Evolutionary conservation across 371 early-diverging fungal species (phyloP).

Genomic region (Rhizopus stolonifer): DNA sequence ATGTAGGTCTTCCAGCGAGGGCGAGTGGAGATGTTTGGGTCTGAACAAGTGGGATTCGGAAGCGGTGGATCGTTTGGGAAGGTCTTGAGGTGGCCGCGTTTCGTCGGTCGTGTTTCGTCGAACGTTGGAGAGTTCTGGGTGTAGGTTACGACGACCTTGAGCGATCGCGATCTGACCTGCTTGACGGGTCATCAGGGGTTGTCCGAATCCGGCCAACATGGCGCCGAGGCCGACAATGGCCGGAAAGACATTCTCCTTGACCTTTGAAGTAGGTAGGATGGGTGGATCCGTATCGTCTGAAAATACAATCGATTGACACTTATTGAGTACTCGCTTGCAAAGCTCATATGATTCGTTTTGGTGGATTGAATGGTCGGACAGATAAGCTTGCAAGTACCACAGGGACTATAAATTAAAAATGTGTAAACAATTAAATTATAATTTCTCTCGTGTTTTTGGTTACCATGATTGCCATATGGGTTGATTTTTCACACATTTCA

Average conservation of each 20-base stretch:
- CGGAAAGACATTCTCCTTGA: constrained; percentile 74
- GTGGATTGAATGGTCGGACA: constrained; percentile 71
- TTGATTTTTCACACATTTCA: constrained; percentile 65
- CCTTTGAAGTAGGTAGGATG: constrained; percentile 43
- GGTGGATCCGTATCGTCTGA: constrained; percentile 50
- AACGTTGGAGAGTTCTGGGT: background rate
- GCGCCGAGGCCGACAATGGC: constrained; percentile 85
- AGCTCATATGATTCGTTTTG: constrained; percentile 67
- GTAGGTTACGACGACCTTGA: constrained; percentile 63
- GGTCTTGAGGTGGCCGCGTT: background rate
- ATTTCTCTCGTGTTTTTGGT: too few species aligned
- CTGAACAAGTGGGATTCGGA: constrained; percentile 45
- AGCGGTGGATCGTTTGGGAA: background rate
- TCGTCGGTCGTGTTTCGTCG: constrained; percentile 20
- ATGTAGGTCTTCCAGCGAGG: constrained; percentile 57
- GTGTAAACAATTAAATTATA: too few species aligned
- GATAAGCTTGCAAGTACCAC: constrained; percentile 90
- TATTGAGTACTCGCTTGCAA: constrained; percentile 80
- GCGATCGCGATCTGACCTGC: constrained; percentile 76
- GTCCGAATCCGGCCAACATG: constrained; percentile 70
- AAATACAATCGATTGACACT: constrained; percentile 84
- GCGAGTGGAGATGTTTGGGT: constrained; percentile 34
- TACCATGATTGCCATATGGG: constrained; percentile 84
- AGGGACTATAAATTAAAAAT: constrained; percentile 71
- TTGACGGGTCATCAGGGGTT: constrained; percentile 68